Evolutionary conservation across 192 early-diverging fungal species (phyloP).

Genomic region (Anaeromyces robustus): DNA sequence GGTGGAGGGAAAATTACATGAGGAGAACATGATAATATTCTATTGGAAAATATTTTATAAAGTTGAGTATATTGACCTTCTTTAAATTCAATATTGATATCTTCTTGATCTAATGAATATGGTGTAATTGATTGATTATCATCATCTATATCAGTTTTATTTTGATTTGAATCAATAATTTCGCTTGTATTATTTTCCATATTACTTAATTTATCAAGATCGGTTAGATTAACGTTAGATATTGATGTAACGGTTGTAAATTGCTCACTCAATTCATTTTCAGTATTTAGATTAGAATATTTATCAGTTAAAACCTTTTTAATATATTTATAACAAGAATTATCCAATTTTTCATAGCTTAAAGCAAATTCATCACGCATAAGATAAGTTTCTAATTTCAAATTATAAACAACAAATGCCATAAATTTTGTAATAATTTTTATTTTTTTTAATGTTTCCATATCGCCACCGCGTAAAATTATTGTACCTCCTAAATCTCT

Average conservation of each 20-base stretch:
- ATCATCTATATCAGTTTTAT: too few species aligned
- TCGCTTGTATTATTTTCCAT: conserved; percentile 2
- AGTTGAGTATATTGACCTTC: not conserved
- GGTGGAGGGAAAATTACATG: conserved; percentile 74
- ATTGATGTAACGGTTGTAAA: too few species aligned
- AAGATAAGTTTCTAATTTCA: conserved; percentile 69
- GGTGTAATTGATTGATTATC: not conserved
- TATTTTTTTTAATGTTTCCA: conserved; percentile 45
- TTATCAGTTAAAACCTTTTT: not conserved
- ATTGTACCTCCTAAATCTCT: conserved; percentile 69
- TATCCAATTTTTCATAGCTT: conserved; percentile 11
- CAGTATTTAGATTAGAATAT: not conserved
- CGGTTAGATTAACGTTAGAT: too few species aligned
- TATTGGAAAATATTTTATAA: not conserved
- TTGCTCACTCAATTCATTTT: conserved; percentile 7
- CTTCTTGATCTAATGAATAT: not conserved
- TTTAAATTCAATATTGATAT: not conserved
- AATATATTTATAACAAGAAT: not conserved
- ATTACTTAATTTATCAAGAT: too few species aligned
- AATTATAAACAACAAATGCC: conserved; percentile 72
- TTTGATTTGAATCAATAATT: conserved; percentile 39
- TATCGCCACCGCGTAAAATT: conserved; percentile 68
- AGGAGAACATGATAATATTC: conserved; percentile 73
- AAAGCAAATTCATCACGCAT: conserved; percentile 62
- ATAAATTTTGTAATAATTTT: conserved; percentile 74